These are phyloP conservation scores for Miscanthus lutarioriparius DNA, from an alignment of 176 grass and related monocot species.

Conservation along the genomic window DNA sequence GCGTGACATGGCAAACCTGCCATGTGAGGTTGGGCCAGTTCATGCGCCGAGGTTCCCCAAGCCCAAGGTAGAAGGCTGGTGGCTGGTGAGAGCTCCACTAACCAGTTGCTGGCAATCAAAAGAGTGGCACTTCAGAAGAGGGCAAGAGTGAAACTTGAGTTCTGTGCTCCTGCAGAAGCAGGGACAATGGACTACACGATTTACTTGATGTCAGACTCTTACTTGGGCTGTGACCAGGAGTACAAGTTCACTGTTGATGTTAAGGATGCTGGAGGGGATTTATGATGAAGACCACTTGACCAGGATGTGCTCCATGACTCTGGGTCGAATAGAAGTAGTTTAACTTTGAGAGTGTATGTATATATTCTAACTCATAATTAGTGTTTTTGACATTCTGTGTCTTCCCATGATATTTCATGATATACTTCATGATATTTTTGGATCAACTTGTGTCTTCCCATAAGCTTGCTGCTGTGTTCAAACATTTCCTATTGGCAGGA, in stretches of 20 bases:
- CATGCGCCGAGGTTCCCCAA: conserved; percentile 78
- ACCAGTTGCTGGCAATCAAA: conserved; percentile 86
- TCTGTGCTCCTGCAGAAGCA: conserved; percentile 52
- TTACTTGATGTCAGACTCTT: conserved; percentile 92
- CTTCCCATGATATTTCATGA: too few species aligned
- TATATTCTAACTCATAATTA: neutral
- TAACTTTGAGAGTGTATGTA: neutral
- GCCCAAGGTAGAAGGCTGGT: conserved; percentile 93
- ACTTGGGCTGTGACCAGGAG: conserved; percentile 89
- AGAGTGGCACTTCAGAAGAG: conserved; percentile 70
- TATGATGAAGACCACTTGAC: conserved; percentile 6
- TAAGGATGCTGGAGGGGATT: conserved; percentile 57
- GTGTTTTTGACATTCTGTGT: neutral
- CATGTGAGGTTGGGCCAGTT: conserved; percentile 61
- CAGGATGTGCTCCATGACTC: too few species aligned
- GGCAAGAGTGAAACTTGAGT: conserved; percentile 73
- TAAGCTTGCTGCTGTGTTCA: too few species aligned
- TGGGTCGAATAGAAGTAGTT: neutral
- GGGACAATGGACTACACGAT: conserved; percentile 72
- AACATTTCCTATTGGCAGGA: too few species aligned
- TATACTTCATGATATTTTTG: too few species aligned
- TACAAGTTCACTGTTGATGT: conserved; percentile 68
- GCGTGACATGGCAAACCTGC: conserved; percentile 58
- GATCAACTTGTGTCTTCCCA: too few species aligned
- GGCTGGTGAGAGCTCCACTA: conserved; percentile 61